These are phyloP conservation scores for Trichoderma gracile DNA, from an alignment of 2,329 filamentous ascomycete genomes.

Conservation along the genomic window DNA sequence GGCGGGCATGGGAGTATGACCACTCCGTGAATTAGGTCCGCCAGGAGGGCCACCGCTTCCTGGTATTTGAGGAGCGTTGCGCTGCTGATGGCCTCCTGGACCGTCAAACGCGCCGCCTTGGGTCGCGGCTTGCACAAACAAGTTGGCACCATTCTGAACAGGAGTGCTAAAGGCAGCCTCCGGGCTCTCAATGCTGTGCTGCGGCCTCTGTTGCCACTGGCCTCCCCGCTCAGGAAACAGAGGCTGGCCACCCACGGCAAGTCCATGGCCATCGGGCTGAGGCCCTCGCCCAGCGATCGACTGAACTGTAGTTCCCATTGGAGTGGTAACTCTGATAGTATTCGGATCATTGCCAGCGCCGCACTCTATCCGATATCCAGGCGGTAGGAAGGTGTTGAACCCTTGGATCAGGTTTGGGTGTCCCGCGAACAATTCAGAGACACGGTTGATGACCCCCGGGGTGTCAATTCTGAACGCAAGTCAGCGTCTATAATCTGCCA, in stretches of 20 bases:
- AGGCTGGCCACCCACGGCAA: conserved; percentile 42
- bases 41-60: conserved; percentile 38
- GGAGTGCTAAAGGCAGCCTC: conserved; percentile 63
- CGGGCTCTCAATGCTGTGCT: conserved; percentile 63
- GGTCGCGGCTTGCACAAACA: conserved; percentile 48
- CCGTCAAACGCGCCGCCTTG: conserved; percentile 41
- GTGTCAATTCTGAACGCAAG: conserved; percentile 73
- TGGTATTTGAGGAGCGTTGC: conserved; percentile 36
- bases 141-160: conserved; percentile 50
- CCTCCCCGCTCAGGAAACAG: conserved; percentile 51
- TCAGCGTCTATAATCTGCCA: conserved; percentile 55
- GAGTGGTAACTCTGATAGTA: conserved; percentile 93
- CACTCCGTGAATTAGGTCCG: conserved; percentile 52
- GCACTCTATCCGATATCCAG: conserved; percentile 95
- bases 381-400: conserved; percentile 96
- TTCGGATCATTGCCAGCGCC: conserved; percentile 92
- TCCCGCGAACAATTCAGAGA: conserved; percentile 92
- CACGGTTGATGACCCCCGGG: conserved; percentile 92
- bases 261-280: conserved; percentile 48
- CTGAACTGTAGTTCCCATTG: conserved; percentile 93
- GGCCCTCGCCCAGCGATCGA: conserved; percentile 66
- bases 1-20: conserved; percentile 61
- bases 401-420: conserved; percentile 95
- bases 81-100: conserved; percentile 35
- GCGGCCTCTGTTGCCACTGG: conserved; percentile 59